Conservation (phyloP, 345 rosid species). For the Triadica sebifera region DNA sequence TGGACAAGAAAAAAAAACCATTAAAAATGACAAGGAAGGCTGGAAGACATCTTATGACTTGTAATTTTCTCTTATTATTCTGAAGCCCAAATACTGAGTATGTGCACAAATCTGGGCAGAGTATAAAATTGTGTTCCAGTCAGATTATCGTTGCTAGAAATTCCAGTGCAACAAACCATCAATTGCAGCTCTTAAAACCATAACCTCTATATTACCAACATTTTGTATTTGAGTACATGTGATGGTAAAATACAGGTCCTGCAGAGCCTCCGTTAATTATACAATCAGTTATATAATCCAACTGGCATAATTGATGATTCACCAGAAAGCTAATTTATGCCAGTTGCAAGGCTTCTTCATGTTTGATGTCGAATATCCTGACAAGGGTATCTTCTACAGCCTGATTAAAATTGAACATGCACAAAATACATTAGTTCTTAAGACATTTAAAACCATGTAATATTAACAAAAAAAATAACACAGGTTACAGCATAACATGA, state of each 20-base stretch:
- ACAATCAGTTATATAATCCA: slow-evolving; percentile 7
- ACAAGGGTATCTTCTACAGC: slow-evolving; percentile 72
- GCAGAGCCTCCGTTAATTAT: neutral
- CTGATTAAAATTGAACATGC: slow-evolving; percentile 27
- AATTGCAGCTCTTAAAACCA: slow-evolving; percentile 10
- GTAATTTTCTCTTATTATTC: neutral
- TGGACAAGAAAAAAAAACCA: too few species aligned
- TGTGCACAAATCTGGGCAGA: neutral
- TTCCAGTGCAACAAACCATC: neutral
- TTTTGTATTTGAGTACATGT: neutral
- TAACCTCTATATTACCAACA: slow-evolving; percentile 4
- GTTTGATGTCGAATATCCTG: slow-evolving; percentile 75
- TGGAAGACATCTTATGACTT: neutral
- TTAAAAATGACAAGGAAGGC: neutral
- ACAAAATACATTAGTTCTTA: slow-evolving; percentile 10
- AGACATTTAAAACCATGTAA: too few species aligned
- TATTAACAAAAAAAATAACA: neutral
- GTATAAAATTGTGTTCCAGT: neutral
- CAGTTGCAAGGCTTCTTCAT: slow-evolving; percentile 61
- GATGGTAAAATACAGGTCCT: neutral
- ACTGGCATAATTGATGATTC: neutral
- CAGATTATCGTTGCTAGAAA: neutral
- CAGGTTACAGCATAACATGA: neutral
- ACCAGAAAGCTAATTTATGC: slow-evolving; percentile 34
- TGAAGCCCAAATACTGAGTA: neutral